Conservation (phyloP, 2,329 filamentous ascomycete genomes). For the Dendrostoma leiphaemia region DNA sequence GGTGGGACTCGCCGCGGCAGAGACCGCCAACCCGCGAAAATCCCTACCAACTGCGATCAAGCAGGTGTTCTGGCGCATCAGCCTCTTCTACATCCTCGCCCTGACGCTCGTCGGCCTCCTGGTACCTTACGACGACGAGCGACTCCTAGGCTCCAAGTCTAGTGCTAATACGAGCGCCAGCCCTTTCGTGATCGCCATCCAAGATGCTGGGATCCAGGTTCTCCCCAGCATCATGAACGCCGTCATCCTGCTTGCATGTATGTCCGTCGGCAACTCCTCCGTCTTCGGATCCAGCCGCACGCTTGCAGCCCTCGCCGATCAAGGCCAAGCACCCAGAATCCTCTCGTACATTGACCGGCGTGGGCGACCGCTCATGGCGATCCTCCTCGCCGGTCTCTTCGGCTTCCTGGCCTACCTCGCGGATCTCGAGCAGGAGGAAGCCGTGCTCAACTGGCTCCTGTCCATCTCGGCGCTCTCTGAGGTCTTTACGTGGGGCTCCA, state of each 20-base stretch:
- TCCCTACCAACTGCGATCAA: slow-evolving; percentile 84
- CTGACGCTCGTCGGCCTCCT: slow-evolving; percentile 78
- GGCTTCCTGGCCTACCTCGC: slow-evolving; percentile 79
- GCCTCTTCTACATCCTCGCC: slow-evolving; percentile 84
- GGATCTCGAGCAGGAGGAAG: slow-evolving; percentile 55
- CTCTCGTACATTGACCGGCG: slow-evolving; percentile 79
- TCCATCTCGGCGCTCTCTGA: slow-evolving; percentile 70
- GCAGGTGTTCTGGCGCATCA: slow-evolving; percentile 94
- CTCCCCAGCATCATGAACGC: slow-evolving; percentile 89
- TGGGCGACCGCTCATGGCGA: slow-evolving; percentile 75
- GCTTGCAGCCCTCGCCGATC: slow-evolving; percentile 84
- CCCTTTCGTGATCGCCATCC: slow-evolving; percentile 93
- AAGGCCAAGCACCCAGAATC: slow-evolving; percentile 75
- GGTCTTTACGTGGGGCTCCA: slow-evolving; percentile 79
- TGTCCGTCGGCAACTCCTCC: slow-evolving; percentile 88
- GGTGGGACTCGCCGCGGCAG: slow-evolving; percentile 73
- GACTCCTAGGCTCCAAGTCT: slow-evolving; percentile 56
- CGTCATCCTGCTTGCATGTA: slow-evolving; percentile 87
- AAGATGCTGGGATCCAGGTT: slow-evolving; percentile 76
- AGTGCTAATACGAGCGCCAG: slow-evolving; percentile 38
- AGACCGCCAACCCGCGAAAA: slow-evolving; percentile 76
- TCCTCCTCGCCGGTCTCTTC: slow-evolving; percentile 62
- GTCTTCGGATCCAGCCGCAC: slow-evolving; percentile 91
- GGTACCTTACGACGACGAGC: slow-evolving; percentile 68
- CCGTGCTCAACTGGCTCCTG: slow-evolving; percentile 77